Conservation (phyloP, 2,329 filamentous ascomycete species). For the Pseudogymnoascus sp. region DNA sequence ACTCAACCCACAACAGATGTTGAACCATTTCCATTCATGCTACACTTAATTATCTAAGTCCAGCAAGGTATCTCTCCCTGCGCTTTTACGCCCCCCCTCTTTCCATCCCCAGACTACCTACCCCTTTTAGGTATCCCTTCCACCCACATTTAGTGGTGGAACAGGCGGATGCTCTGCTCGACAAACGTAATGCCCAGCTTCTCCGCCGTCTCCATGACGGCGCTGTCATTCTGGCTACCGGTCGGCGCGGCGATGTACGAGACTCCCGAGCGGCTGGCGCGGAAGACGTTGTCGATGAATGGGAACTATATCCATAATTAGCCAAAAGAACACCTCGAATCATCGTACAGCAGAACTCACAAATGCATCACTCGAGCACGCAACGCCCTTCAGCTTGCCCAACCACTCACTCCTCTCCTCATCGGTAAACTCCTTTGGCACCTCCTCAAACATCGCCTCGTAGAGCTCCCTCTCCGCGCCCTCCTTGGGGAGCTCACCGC, state of each 20-base stretch:
- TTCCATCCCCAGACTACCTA: neutral
- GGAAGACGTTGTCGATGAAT: constrained; percentile 96
- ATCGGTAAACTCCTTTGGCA: constrained; percentile 72
- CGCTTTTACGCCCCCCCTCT: neutral
- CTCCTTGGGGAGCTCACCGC: constrained; percentile 75
- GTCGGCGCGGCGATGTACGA: constrained; percentile 94
- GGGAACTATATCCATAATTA: constrained; percentile 65
- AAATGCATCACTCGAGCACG: constrained; percentile 90
- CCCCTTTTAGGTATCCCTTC: neutral
- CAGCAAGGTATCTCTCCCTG: neutral
- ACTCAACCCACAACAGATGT: neutral
- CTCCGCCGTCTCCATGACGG: constrained; percentile 83
- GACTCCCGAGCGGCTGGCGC: constrained; percentile 76
- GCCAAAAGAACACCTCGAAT: neutral
- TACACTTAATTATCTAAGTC: neutral
- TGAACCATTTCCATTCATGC: constrained; percentile 2
- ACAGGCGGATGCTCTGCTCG: constrained; percentile 87
- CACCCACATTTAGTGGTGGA: constrained; percentile 67
- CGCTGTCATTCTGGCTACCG: constrained; percentile 78
- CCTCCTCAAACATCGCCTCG: constrained; percentile 83
- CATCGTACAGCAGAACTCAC: constrained; percentile 48
- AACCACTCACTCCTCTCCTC: constrained; percentile 86
- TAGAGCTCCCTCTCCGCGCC: constrained; percentile 81
- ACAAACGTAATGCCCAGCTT: constrained; percentile 90
- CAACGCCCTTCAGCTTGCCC: constrained; percentile 71